Evolutionary conservation across 768 basidiomycete genomes (phyloP).

Genomic region (Macrolepiota fuliginosa): DNA sequence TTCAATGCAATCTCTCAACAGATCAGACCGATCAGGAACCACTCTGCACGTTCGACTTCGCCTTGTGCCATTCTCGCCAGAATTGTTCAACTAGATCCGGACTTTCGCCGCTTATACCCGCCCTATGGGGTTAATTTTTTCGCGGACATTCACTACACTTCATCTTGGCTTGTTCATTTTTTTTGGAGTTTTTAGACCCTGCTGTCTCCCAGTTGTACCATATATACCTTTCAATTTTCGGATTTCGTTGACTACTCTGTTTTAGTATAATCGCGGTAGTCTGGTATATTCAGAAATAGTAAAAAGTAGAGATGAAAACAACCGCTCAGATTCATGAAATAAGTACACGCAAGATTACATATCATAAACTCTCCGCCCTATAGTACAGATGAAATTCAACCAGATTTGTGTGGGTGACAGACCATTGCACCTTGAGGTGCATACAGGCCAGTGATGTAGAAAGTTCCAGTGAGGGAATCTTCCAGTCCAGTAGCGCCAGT

Average conservation of each 20-base stretch:
- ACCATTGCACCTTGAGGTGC: conserved; percentile 49
- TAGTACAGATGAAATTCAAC: not conserved
- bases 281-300: not conserved
- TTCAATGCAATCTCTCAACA: not conserved
- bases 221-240: not conserved
- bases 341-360: not conserved
- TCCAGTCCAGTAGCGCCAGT: conserved; percentile 50
- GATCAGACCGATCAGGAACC: not conserved
- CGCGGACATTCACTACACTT: not conserved
- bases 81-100: not conserved
- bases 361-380: not conserved
- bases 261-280: not conserved
- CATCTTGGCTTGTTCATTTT: not conserved
- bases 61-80: not conserved
- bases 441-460: conserved; percentile 62
- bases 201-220: not conserved
- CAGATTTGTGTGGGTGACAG: conserved; percentile 31
- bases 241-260: not conserved
- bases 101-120: not conserved
- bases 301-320: not conserved
- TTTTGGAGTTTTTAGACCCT: not conserved
- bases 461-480: conserved; percentile 43
- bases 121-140: not conserved
- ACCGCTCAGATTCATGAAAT: not conserved
- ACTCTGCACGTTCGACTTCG: not conserved